A percentile compares a stretch with the other conserved stretches of the same genome.
Conservation (phyloP, 805 yeast species). For the Yarrowia sp. region DNA sequence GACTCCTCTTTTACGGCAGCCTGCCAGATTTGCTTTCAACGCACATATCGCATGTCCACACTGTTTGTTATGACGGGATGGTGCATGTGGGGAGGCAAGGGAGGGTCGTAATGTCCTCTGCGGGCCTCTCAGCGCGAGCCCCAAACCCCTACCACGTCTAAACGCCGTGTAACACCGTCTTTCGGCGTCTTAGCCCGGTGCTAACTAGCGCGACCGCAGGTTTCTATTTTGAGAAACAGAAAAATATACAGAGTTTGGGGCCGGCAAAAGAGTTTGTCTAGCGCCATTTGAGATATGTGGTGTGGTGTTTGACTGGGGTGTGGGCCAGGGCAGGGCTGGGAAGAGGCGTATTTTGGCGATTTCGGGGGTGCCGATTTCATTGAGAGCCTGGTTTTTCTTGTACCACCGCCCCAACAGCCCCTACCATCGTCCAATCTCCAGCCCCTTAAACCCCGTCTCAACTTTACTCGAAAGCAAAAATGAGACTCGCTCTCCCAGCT, state of each 20-base stretch:
- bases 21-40: slow-evolving; percentile 16
- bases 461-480: slow-evolving; percentile 3
- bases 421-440: not conserved
- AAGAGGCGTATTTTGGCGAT: too few relatives aligned
- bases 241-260: not conserved
- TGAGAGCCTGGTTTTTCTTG: too few relatives aligned
- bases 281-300: not conserved
- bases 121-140: too few relatives aligned
- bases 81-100: not conserved
- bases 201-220: not conserved
- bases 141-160: not conserved
- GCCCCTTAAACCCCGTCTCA: slow-evolving; percentile 4
- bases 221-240: slow-evolving; percentile 12
- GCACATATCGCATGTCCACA: not conserved
- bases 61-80: slow-evolving; percentile 5
- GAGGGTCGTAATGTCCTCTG: too few relatives aligned
- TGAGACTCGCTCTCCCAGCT: not conserved
- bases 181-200: not conserved
- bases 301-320: not conserved
- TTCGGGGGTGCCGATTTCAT: too few relatives aligned
- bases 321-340: not conserved
- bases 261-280: not conserved
- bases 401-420: too few relatives aligned
- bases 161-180: not conserved
- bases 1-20: not conserved